These are phyloP conservation scores for Exophiala aquamarina DNA, from an alignment of 2,329 filamentous ascomycete genomes.

Conservation along the genomic window DNA sequence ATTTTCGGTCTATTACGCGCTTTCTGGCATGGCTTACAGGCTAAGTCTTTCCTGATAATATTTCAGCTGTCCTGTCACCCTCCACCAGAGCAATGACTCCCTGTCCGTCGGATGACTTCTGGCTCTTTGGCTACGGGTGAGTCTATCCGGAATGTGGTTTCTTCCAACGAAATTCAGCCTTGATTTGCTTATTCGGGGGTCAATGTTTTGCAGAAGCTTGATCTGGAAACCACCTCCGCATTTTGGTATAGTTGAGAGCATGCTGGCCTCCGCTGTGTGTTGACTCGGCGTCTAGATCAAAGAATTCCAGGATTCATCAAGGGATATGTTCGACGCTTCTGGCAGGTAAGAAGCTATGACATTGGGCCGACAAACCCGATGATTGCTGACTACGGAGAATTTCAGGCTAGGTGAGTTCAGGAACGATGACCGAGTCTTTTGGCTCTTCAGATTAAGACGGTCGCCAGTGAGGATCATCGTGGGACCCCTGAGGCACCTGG, in stretches of 20 bases:
- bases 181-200: conserved; percentile 14
- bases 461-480: conserved; percentile 80
- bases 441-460: no score
- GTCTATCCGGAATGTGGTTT: neutral
- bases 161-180: neutral
- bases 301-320: conserved; percentile 86
- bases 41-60: no score
- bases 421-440: conserved; percentile 1
- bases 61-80: no score
- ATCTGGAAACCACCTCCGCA: conserved; percentile 99
- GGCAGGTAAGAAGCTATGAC: conserved; percentile 72
- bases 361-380: neutral
- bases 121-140: conserved; percentile 97
- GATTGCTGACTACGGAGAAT: conserved; percentile 10
- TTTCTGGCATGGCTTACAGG: no score
- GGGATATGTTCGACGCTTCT: conserved; percentile 93
- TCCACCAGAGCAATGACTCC: conserved; percentile 11
- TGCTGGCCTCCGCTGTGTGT: neutral
- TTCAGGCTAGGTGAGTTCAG: conserved; percentile 27
- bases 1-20: no score
- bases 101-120: conserved; percentile 64
- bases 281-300: conserved; percentile 58
- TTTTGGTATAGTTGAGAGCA: conserved; percentile 64
- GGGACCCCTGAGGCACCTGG: conserved; percentile 86
- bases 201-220: conserved; percentile 64